Conservation (phyloP, 2,329 filamentous ascomycete genomes). For the Didymellaceae sp. region DNA sequence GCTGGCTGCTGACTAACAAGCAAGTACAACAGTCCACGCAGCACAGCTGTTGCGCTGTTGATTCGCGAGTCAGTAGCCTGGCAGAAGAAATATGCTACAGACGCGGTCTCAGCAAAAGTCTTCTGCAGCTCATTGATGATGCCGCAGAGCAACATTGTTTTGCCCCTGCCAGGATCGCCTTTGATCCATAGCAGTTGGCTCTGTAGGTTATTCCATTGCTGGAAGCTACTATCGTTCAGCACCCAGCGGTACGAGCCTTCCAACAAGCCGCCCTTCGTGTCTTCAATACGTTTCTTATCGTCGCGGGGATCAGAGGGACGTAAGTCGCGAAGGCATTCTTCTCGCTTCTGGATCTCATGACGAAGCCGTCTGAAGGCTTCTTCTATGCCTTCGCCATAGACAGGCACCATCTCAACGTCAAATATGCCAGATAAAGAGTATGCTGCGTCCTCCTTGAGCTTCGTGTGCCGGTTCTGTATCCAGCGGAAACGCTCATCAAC, state of each 20-base stretch:
- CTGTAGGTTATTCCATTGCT: conserved; percentile 28
- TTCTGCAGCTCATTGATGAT: conserved; percentile 39
- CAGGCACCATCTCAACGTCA: not conserved
- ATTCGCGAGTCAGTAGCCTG: conserved; percentile 46
- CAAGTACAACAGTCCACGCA: conserved; percentile 54
- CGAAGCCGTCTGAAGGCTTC: not conserved
- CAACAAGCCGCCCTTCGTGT: conserved; percentile 12
- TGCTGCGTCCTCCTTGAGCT: conserved; percentile 1
- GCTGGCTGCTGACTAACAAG: conserved; percentile 40
- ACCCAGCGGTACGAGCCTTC: conserved; percentile 26
- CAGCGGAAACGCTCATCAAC: not conserved
- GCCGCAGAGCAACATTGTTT: conserved; percentile 48
- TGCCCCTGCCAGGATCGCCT: conserved; percentile 32
- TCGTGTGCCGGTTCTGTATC: not conserved
- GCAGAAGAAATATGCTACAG: conserved; percentile 42
- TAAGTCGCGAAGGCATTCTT: conserved; percentile 5
- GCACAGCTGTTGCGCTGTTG: conserved; percentile 50
- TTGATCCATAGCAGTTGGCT: conserved; percentile 48
- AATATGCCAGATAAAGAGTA: not conserved
- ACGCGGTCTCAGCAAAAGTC: conserved; percentile 12
- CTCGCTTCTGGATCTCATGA: not conserved
- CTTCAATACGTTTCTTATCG: conserved; percentile 15
- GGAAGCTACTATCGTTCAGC: conserved; percentile 29
- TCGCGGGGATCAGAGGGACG: conserved; percentile 12
- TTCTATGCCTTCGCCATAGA: not conserved